Conservation (phyloP, 352 stramenopile species). For the Phytophthora nicotianae region DNA sequence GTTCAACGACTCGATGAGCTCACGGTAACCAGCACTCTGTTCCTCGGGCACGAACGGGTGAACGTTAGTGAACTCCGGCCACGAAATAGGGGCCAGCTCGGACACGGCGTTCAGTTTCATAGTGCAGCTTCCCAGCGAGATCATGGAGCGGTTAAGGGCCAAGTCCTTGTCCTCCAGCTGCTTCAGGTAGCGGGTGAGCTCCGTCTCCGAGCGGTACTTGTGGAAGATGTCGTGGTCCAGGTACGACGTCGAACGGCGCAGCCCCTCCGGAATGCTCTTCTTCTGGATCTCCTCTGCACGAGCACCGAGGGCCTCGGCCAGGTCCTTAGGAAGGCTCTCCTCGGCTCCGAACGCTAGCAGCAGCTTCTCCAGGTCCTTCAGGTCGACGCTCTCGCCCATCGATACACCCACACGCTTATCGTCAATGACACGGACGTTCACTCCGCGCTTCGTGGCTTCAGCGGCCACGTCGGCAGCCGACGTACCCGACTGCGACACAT, state of each 20-base stretch:
- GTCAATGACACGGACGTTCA: constrained; percentile 91
- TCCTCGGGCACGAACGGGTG: constrained; percentile 97
- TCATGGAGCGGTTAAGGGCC: constrained; percentile 99
- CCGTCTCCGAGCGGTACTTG: constrained; percentile 96
- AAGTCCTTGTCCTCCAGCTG: constrained; percentile 98
- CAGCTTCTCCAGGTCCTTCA: constrained; percentile 90
- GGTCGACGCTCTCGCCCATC: constrained; percentile 96
- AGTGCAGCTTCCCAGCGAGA: constrained; percentile 99
- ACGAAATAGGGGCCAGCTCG: constrained; percentile 98
- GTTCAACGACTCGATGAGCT: constrained; percentile 98
- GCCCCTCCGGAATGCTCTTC: constrained; percentile 60
- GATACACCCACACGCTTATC: constrained; percentile 91
- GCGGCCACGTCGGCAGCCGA: constrained; percentile 79
- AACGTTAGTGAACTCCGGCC: constrained; percentile 97
- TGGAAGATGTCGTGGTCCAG: constrained; percentile 97
- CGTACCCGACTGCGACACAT: constrained; percentile 84
- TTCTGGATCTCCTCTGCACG: constrained; percentile 59
- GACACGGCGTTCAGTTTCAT: constrained; percentile 99
- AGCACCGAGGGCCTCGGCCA: constrained; percentile 54
- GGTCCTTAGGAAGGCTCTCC: constrained; percentile 36
- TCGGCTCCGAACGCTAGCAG: constrained; percentile 79
- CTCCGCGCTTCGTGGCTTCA: constrained; percentile 64
- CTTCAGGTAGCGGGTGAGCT: constrained; percentile 97
- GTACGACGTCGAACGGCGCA: constrained; percentile 80
- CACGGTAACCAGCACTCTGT: constrained; percentile 95